Base-by-base conservation (phyloP, 176 grass and related monocot genomes). In the Aegilops umbellulata region DNA sequence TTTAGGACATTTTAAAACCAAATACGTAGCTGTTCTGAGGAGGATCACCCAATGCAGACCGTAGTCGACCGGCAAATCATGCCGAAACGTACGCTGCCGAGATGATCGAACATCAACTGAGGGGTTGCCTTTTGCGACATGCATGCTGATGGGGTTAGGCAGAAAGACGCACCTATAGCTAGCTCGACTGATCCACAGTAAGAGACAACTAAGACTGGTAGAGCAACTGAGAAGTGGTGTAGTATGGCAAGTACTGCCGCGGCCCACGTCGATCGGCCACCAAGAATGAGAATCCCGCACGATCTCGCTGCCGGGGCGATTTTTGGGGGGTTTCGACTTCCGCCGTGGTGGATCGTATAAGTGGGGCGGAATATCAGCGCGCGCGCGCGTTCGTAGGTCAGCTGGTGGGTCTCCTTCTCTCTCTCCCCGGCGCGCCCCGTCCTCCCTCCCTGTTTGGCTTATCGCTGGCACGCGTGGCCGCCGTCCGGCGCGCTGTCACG, bases 401-500 rank as follows among this genome's bases (percentile, higher is more conserved):
- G 3, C 38, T 1, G 49, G 10, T 25, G 38, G 65, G 58, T 35
- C 29, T 32, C 22, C n/a, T 27, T 15, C 17, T 35, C 58, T 20
- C 46, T 60, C 63, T 15, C 11, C 42, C 79, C 15, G 65, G 67
- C 71, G 78, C 70, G 17, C 62, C 44, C 14, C 35, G 71, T 80
- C 17, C 66, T 69, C 30, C 14, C 10, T 46, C 63, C 55, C 55
- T 8, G 82, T 39, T 82, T 83, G 79, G 88, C 88, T 83, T 83
- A 83, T 83, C 78, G 77, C 81, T 91, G 77, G 76, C 84, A 64
- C 62, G 91, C 81, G 77, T 85, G 83, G 74, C 35, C 70, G 19
- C 35, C 74, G 29, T 27, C 68, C 22, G 57, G 55, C 55, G 55
- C 81, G 69, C 65, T 7, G 81, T 90, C 88, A 88, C 71, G 11